These are phyloP conservation scores for Mallotus nudiflorus DNA, from an alignment of 345 rosid species.

Conservation along the genomic window DNA sequence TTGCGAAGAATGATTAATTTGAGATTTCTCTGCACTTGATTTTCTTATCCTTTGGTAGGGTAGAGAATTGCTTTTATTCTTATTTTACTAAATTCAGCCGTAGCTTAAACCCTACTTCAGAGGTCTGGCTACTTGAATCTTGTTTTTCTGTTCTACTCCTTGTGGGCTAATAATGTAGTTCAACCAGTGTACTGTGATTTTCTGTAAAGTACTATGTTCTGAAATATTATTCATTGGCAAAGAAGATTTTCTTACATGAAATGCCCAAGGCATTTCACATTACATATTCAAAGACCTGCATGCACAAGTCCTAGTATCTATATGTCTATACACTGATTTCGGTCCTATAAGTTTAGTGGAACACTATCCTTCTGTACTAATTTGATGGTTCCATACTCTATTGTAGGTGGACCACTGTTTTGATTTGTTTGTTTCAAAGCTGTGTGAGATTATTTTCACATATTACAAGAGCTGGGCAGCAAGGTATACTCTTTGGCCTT, in stretches of 20 bases:
- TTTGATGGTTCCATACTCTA: slow-evolving; percentile 6
- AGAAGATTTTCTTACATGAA: background rate
- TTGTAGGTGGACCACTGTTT: slow-evolving; percentile 95
- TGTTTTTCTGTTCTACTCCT: background rate
- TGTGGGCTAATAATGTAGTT: background rate
- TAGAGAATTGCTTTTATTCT: background rate
- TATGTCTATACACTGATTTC: background rate
- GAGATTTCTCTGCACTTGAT: no score
- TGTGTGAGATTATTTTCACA: slow-evolving; percentile 81
- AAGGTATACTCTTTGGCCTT: slow-evolving; percentile 63
- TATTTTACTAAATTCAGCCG: background rate
- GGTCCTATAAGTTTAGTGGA: background rate
- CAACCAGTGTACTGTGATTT: background rate
- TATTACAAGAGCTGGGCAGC: slow-evolving; percentile 99
- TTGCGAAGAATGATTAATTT: no score
- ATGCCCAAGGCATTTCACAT: background rate
- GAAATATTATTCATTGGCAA: background rate
- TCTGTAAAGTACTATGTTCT: background rate
- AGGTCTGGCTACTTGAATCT: background rate
- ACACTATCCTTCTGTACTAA: slow-evolving; percentile 9
- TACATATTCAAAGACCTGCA: no score
- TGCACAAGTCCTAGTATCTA: no score
- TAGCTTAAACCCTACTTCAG: background rate
- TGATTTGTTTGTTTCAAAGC: slow-evolving; percentile 85
- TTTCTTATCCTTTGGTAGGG: background rate